These are phyloP conservation scores for Claviceps sp. DNA, from an alignment of 2,329 filamentous ascomycete genomes.

Conservation along the genomic window DNA sequence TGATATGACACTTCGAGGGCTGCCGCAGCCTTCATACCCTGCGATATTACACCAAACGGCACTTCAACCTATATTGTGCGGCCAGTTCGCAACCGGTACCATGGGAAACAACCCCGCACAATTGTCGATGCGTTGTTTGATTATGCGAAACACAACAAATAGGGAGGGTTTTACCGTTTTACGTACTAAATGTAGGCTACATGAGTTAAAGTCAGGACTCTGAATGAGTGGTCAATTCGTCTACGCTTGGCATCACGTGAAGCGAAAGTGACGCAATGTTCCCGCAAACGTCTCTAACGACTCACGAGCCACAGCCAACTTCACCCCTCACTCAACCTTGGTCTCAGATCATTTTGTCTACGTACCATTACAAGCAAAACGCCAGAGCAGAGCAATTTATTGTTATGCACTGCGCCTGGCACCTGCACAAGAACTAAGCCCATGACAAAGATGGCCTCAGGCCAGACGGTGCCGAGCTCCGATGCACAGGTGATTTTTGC, in stretches of 20 bases:
- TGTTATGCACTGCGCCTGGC: not conserved
- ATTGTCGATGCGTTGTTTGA: too few species aligned
- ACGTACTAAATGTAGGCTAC: too few species aligned
- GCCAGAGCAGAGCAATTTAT: not conserved
- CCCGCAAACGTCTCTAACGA: not conserved
- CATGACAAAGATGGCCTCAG: not conserved
- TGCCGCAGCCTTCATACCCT: too few species aligned
- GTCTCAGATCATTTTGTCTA: not conserved
- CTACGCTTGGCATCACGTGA: slow-evolving; percentile 1
- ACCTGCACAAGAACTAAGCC: not conserved
- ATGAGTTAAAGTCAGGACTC: too few species aligned
- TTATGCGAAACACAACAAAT: too few species aligned
- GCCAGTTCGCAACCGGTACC: too few species aligned
- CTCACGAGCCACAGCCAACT: not conserved
- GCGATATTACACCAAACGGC: too few species aligned
- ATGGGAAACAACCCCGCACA: too few species aligned
- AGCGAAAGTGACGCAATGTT: not conserved
- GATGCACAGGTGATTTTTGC: slow-evolving; percentile 15
- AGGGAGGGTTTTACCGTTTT: too few species aligned
- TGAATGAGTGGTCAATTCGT: not conserved
- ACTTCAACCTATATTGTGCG: too few species aligned
- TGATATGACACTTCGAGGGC: too few species aligned
- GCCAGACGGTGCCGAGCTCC: slow-evolving; percentile 10
- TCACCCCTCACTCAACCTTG: not conserved
- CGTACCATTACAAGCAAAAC: not conserved